Evolutionary conservation across 2,329 filamentous ascomycete genomes (phyloP).

Genomic region (Ophiostoma montium): DNA sequence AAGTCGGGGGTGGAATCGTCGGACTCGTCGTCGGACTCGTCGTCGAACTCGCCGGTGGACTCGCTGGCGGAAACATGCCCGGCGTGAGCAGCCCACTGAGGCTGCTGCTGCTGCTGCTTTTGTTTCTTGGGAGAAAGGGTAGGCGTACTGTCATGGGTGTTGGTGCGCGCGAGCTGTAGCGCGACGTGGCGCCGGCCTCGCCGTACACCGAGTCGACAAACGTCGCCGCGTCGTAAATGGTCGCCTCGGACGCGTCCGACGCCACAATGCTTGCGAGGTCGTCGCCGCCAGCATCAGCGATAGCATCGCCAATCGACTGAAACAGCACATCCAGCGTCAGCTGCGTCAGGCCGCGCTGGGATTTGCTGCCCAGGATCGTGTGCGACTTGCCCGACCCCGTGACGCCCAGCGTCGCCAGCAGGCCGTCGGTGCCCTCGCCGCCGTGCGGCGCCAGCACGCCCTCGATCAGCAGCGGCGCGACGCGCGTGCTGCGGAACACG

Average conservation of each 20-base stretch:
- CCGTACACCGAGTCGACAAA: conserved; percentile 71
- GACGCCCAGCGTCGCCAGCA: conserved; percentile 83
- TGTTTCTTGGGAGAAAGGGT: conserved; percentile 13
- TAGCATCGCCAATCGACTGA: conserved; percentile 63
- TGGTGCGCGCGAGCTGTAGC: conserved; percentile 48
- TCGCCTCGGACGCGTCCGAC: conserved; percentile 69
- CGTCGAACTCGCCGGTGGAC: conserved; percentile 10
- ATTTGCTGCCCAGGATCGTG: conserved; percentile 80
- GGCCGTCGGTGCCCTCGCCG: conserved; percentile 70
- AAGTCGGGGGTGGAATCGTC: too few relatives aligned
- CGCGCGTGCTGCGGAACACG: conserved; percentile 67
- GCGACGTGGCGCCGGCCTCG: conserved; percentile 43
- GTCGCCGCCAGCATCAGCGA: too few relatives aligned
- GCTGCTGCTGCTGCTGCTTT: conserved; percentile 5
- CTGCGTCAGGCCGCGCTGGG: conserved; percentile 80
- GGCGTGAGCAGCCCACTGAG: conserved; percentile 14
- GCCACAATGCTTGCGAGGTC: too few relatives aligned
- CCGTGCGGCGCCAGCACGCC: conserved; percentile 63
- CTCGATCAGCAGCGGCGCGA: conserved; percentile 62
- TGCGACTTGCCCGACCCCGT: conserved; percentile 98
- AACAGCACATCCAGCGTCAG: conserved; percentile 84
- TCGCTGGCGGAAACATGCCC: conserved; percentile 13
- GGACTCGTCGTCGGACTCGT: conserved; percentile 10
- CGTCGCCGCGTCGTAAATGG: conserved; percentile 55
- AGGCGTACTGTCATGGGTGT: conserved; percentile 55